These are phyloP conservation scores for Stephania japonica DNA, from an alignment of 164 flowering plant species.

Conservation along the genomic window DNA sequence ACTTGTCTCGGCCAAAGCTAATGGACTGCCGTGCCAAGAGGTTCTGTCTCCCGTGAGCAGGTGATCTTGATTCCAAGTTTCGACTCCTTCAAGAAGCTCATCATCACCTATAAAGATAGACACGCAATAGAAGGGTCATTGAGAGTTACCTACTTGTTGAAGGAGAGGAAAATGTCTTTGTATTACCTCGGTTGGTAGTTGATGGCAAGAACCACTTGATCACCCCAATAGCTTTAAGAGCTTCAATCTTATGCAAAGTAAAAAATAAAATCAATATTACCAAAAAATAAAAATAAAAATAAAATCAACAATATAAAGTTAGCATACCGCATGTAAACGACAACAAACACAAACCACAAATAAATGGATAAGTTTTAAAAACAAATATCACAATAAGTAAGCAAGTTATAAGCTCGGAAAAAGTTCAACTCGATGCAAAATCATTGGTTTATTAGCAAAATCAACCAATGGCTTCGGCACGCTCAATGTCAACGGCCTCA, in stretches of 20 bases:
- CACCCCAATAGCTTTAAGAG: constrained; percentile 87
- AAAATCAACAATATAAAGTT: no score
- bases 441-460: constrained; percentile 98
- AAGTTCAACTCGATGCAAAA: constrained; percentile 78
- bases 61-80: constrained; percentile 88
- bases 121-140: background rate
- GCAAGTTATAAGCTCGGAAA: background rate
- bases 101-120: constrained; percentile 62
- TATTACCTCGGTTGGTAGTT: constrained; percentile 88
- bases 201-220: constrained; percentile 95
- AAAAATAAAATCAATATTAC: no score
- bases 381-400: no score
- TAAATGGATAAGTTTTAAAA: background rate
- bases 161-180: background rate
- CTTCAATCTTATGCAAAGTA: constrained; percentile 61
- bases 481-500: constrained; percentile 98
- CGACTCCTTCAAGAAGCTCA: constrained; percentile 83
- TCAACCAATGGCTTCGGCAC: constrained; percentile 98
- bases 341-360: background rate
- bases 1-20: constrained; percentile 92
- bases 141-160: background rate
- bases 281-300: background rate
- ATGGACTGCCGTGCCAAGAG: constrained; percentile 98
- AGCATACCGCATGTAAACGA: no score
- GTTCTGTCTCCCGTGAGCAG: constrained; percentile 95